Evolutionary conservation across 1,284 basidiomycete species (phyloP).

Genomic region (Ustilago trichophora): DNA sequence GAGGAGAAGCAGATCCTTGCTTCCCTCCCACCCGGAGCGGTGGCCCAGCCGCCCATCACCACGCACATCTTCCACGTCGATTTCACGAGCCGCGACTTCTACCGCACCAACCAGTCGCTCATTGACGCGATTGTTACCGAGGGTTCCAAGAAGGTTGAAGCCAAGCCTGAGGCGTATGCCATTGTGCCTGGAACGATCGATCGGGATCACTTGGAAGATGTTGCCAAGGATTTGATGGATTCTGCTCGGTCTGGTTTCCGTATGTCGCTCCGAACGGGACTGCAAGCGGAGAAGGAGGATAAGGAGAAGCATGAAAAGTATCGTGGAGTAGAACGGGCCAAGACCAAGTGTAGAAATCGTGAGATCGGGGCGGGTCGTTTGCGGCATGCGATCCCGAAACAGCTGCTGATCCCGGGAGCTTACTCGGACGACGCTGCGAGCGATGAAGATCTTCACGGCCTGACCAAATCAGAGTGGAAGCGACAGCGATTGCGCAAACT

Average conservation of each 20-base stretch:
- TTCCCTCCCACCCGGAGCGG: constrained; percentile 26
- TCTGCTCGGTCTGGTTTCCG: constrained; percentile 48
- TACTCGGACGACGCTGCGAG: constrained; percentile 54
- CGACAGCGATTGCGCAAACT: constrained; percentile 43
- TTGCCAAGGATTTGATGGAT: constrained; percentile 56
- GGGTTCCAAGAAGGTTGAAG: constrained; percentile 41
- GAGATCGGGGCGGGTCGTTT: constrained; percentile 47
- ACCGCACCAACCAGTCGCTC: constrained; percentile 49
- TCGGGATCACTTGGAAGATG: constrained; percentile 47
- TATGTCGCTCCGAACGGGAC: constrained; percentile 43
- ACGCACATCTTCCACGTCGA: constrained; percentile 52
- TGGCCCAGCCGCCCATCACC: constrained; percentile 47
- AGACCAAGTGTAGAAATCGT: constrained; percentile 48
- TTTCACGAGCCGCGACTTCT: constrained; percentile 46
- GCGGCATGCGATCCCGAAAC: constrained; percentile 46
- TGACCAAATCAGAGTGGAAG: constrained; percentile 50
- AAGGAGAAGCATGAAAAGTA: constrained; percentile 55
- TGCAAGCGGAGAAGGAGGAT: constrained; percentile 51
- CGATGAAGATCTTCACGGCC: constrained; percentile 54
- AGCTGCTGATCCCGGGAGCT: constrained; percentile 46
- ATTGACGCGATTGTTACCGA: constrained; percentile 48
- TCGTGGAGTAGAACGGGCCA: constrained; percentile 44
- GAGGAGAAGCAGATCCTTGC: constrained; percentile 42
- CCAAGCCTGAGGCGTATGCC: constrained; percentile 47
- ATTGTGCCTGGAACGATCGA: constrained; percentile 49